Conservation (phyloP, 495 filamentous ascomycete species). For the Talaromyces liani region DNA sequence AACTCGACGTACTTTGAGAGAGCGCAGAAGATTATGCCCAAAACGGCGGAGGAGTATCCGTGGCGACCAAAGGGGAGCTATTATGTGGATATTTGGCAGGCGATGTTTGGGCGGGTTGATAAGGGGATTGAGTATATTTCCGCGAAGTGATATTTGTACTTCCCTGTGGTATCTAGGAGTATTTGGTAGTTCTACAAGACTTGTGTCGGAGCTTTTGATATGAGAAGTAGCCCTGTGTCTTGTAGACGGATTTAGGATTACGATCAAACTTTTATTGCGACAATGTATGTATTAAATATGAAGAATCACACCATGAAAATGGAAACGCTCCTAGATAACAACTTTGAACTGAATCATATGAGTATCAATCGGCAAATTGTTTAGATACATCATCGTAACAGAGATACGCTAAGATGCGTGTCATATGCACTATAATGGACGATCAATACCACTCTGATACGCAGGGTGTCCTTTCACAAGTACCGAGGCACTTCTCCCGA, state of each 20-base stretch:
- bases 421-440: not conserved
- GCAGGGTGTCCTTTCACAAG: not conserved
- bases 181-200: not conserved
- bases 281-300: not conserved
- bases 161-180: too few relatives aligned
- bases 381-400: not conserved
- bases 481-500: not conserved
- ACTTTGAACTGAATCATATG: not conserved
- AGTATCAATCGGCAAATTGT: not conserved
- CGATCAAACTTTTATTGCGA: not conserved
- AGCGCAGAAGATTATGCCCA: conserved; percentile 7
- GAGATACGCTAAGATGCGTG: not conserved
- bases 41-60: conserved; percentile 5
- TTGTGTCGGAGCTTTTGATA: not conserved
- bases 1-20: conserved; percentile 9
- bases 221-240: not conserved
- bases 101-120: conserved; percentile 7
- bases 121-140: conserved; percentile 10
- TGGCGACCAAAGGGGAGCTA: conserved; percentile 9
- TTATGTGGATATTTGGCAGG: conserved; percentile 6
- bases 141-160: too few relatives aligned
- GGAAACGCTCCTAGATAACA: not conserved
- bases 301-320: not conserved
- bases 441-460: not conserved
- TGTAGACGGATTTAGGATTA: not conserved